Evolutionary conservation across 495 filamentous ascomycete species (phyloP), one percentile per base, ranked within the genome.

Genomic region (Alectoria sarmentosa): DNA sequence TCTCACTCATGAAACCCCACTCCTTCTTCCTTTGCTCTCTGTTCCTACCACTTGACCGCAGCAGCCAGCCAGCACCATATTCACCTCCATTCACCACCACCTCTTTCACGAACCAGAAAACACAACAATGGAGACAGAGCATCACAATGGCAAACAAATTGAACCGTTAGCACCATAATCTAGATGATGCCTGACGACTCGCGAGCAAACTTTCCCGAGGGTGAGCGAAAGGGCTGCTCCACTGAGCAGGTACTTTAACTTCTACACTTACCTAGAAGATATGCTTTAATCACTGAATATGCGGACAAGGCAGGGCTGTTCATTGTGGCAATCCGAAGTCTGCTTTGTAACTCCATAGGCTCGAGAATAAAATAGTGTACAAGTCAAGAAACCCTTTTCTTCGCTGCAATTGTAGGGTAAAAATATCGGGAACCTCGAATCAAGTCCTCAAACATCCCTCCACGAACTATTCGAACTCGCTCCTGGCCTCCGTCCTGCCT

Each of bases 391-490:
- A 23, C 52, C 57, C 8, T 60, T 8, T 36, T 42, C 2, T 46
- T 39, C 34, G 17, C 46, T 9, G 14, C 37, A 39, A 62, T 34
- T 28, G 1, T 4, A 39, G 5, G 4, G n/a, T 17, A 58, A 26
- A 1, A 4, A 63, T 9, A 48, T 21, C 15, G n/a, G n/a, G 9
- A 49, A 28, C 10, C 37, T 55, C 21, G 0, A 3, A n/a, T n/a
- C n/a, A 7, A 13, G 21, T 38, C 46, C 21, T 69, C 65, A 69
- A 39, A 69, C 61, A 59, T 69, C 67, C 58, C 65, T 64, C 65
- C 65, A 69, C 11, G 37, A 37, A 30, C 61, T 52, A 26, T 49
- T 54, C 42, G 44, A 49, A 23, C 36, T 59, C 30, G 42, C 63
- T 32, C 41, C 63, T 13, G 61, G 38, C 58, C 60, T 61, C 41